Evolutionary conservation across 345 rosid species (phyloP).

Genomic region (Erucastrum elatum): DNA sequence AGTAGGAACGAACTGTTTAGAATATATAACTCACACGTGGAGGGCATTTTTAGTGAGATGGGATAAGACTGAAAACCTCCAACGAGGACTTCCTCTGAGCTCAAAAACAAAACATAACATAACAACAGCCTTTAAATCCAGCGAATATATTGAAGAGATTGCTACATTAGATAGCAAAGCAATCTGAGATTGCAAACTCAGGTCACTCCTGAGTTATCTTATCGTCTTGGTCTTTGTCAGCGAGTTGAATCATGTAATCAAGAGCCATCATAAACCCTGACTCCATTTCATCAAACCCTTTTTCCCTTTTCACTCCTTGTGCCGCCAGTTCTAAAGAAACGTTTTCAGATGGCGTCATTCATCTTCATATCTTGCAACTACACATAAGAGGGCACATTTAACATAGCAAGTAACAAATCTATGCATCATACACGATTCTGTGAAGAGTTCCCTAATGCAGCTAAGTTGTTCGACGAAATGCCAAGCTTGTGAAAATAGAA

Average conservation of each 20-base stretch:
- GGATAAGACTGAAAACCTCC: slow-evolving; percentile 80
- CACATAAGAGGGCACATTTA: neutral
- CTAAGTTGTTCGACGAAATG: slow-evolving; percentile 36
- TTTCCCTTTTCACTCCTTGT: slow-evolving; percentile 87
- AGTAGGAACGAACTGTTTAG: neutral
- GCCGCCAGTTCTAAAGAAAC: slow-evolving; percentile 91
- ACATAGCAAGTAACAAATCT: neutral
- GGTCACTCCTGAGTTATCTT: slow-evolving; percentile 46
- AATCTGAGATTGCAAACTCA: neutral
- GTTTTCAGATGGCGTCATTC: slow-evolving; percentile 84
- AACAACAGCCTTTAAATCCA: neutral
- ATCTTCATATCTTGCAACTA: slow-evolving; percentile 87
- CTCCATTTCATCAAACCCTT: slow-evolving; percentile 90
- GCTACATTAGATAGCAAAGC: neutral
- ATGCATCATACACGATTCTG: neutral
- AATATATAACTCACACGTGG: slow-evolving; percentile 59
- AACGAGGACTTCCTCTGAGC: slow-evolving; percentile 72
- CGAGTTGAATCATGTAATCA: slow-evolving; percentile 88
- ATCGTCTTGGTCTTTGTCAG: slow-evolving; percentile 80
- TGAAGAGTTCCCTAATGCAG: slow-evolving; percentile 10
- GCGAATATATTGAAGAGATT: neutral
- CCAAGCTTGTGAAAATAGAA: slow-evolving; percentile 6
- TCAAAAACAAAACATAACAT: neutral
- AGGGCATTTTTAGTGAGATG: slow-evolving; percentile 86
- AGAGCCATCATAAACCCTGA: slow-evolving; percentile 94